Conservation (phyloP, 371 early-diverging fungal species). For the Mucor racemosus region DNA sequence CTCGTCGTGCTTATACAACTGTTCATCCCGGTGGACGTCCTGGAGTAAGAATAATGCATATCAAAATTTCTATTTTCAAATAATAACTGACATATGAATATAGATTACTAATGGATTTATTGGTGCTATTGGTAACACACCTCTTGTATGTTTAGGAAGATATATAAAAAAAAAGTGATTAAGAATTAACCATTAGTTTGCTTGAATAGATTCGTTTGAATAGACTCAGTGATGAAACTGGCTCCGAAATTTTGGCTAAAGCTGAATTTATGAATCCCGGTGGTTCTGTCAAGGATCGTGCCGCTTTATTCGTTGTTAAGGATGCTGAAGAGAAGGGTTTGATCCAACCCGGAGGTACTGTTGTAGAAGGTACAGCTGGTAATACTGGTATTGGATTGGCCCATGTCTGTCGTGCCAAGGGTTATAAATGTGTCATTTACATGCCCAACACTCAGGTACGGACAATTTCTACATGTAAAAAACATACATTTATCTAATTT, state of each 20-base stretch:
- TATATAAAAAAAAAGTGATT: background rate
- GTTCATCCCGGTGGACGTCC: constrained; percentile 51
- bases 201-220: constrained; percentile 70
- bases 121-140: constrained; percentile 95
- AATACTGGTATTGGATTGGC: constrained; percentile 97
- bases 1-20: constrained; percentile 51
- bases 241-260: constrained; percentile 89
- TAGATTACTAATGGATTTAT: constrained; percentile 77
- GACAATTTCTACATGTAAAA: background rate
- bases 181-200: too few species aligned
- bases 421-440: constrained; percentile 95
- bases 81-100: background rate
- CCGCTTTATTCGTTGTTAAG: constrained; percentile 91
- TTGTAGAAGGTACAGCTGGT: constrained; percentile 96
- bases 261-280: constrained; percentile 99
- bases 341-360: constrained; percentile 89
- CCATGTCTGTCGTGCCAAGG: constrained; percentile 93
- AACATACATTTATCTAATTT: too few species aligned
- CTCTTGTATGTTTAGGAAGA: constrained; percentile 66
- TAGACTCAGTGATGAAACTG: constrained; percentile 80
- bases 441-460: constrained; percentile 95
- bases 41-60: constrained; percentile 29
- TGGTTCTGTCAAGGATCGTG: constrained; percentile 96
- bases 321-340: constrained; percentile 90
- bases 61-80: background rate